Conservation (phyloP, 768 basidiomycete species). For the Russula ochroleuca region DNA sequence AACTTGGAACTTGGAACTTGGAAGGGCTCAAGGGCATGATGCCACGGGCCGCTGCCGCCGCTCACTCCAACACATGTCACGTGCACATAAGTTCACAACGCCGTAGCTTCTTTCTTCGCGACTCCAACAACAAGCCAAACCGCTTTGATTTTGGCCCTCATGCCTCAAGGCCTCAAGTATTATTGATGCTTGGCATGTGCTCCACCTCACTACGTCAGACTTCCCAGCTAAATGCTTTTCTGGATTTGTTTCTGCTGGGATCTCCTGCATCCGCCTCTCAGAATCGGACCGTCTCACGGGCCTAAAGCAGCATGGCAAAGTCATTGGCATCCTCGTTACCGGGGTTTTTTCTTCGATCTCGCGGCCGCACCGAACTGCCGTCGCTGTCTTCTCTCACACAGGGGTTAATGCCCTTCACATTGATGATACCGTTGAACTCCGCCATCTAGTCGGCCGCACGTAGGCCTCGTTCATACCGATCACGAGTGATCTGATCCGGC, state of each 20-base stretch:
- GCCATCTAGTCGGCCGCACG: constrained; percentile 4
- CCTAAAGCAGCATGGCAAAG: too few species aligned
- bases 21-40: too few species aligned
- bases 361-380: not conserved
- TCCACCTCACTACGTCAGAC: not conserved
- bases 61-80: too few species aligned
- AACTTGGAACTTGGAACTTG: too few species aligned
- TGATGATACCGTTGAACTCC: not conserved
- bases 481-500: not conserved
- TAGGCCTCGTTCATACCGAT: not conserved
- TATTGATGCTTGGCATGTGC: not conserved
- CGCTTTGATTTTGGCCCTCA: not conserved
- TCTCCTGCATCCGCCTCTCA: too few species aligned
- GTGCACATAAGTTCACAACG: too few species aligned
- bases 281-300: too few species aligned
- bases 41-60: too few species aligned
- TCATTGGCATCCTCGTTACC: not conserved
- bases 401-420: not conserved
- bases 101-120: not conserved
- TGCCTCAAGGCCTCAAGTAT: too few species aligned
- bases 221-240: not conserved
- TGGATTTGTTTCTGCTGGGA: not conserved
- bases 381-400: not conserved
- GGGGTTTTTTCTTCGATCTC: not conserved
- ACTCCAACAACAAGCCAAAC: not conserved